A percentile compares a stretch with the other conserved stretches of the same genome.
Evolutionary conservation across 192 early-diverging fungal genomes (phyloP).

Genomic region (Coemansia sp.): DNA sequence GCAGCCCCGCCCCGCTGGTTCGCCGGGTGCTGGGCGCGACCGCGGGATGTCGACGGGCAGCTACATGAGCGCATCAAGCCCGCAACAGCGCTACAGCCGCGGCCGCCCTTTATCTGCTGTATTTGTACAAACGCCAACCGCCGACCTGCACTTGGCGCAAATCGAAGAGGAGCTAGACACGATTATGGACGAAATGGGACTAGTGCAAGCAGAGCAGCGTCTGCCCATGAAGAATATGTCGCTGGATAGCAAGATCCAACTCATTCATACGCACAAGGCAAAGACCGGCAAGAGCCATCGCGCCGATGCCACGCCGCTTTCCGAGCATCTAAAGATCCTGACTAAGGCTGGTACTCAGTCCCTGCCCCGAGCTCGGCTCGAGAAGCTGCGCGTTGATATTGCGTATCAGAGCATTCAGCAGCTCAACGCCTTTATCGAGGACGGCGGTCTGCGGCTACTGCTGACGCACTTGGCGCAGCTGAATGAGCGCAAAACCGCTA

Average conservation of each 20-base stretch:
- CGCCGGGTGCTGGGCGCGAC: constrained; percentile 2
- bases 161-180: constrained; percentile 53
- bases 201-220: constrained; percentile 40
- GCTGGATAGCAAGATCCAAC: constrained; percentile 41
- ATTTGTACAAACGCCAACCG: constrained; percentile 17
- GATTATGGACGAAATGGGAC: constrained; percentile 52
- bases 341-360: constrained; percentile 43
- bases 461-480: constrained; percentile 45
- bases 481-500: constrained; percentile 29
- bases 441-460: constrained; percentile 43
- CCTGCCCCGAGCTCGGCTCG: constrained; percentile 42
- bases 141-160: constrained; percentile 41
- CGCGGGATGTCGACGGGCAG: constrained; percentile 19
- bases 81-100: constrained; percentile 10
- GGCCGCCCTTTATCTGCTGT: constrained; percentile 25
- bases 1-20: background rate
- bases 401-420: constrained; percentile 51
- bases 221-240: constrained; percentile 49
- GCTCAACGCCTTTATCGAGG: constrained; percentile 42
- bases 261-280: constrained; percentile 47
- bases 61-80: constrained; percentile 4
- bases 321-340: constrained; percentile 50
- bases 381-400: constrained; percentile 48
- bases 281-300: constrained; percentile 1
- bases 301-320: constrained; percentile 22